Evolutionary conservation across 208 protist genomes (phyloP).

Genomic region (Tritrichomonas musculus): DNA sequence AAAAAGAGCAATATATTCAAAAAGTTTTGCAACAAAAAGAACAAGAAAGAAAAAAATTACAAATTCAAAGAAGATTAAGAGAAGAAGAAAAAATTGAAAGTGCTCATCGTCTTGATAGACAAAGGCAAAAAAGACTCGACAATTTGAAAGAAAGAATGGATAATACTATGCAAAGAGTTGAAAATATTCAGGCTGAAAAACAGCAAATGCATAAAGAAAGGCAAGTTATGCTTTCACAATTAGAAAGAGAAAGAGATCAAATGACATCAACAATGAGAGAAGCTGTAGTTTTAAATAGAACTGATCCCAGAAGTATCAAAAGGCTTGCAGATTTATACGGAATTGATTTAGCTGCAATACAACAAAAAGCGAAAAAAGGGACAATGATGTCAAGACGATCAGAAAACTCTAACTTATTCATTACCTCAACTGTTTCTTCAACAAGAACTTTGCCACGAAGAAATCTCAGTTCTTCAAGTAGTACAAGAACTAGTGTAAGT

Average conservation of each 20-base stretch:
- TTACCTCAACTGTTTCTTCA: no score
- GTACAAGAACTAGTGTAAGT: no score
- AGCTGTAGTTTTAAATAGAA: background rate
- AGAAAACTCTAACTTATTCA: no score
- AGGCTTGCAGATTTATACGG: background rate
- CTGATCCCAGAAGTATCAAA: background rate
- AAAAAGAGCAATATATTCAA: background rate
- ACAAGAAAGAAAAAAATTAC: background rate
- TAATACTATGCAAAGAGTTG: background rate
- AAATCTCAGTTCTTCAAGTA: no score
- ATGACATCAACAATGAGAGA: background rate
- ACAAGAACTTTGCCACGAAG: no score
- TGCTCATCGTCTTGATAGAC: background rate
- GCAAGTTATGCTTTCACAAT: background rate
- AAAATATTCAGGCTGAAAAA: background rate
- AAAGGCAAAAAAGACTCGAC: background rate
- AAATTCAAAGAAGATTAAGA: background rate
- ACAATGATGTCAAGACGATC: background rate
- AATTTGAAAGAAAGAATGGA: background rate
- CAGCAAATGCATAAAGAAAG: background rate
- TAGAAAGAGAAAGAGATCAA: background rate
- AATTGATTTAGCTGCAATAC: background rate
- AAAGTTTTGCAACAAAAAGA: background rate
- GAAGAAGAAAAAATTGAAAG: constrained; percentile 21
- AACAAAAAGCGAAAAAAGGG: background rate